Percentiles rank a stretch among this genome's conserved stretches.
Conservation (phyloP, 805 yeast species). For the Priceomyces melissophilus region DNA sequence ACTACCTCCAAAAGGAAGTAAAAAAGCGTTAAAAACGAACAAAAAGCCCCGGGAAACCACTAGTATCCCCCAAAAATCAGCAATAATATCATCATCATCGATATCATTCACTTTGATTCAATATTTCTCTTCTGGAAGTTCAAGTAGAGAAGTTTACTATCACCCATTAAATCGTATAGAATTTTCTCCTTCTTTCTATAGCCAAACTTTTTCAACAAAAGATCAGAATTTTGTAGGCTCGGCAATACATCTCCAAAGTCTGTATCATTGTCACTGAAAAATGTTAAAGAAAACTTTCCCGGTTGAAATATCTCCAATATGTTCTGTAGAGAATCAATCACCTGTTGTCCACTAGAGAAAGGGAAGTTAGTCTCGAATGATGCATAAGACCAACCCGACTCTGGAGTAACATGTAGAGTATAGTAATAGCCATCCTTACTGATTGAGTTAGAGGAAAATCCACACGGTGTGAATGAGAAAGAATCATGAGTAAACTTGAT, state of each 20-base stretch:
- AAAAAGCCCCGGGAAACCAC: background rate
- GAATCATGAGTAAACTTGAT: constrained; percentile 67
- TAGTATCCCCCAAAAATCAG: constrained; percentile 20
- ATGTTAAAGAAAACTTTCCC: constrained; percentile 59
- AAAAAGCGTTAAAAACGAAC: background rate
- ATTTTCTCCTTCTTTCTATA: constrained; percentile 66
- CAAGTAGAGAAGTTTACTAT: constrained; percentile 68
- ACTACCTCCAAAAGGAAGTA: background rate
- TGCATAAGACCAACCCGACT: constrained; percentile 91
- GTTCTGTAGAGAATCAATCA: constrained; percentile 53
- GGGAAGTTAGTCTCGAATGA: constrained; percentile 89
- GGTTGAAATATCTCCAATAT: constrained; percentile 72
- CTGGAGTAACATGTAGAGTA: constrained; percentile 94
- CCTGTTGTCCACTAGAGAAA: constrained; percentile 39
- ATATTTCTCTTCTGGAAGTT: constrained; percentile 46
- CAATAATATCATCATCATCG: background rate
- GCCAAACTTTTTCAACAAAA: constrained; percentile 30
- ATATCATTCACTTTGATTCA: background rate
- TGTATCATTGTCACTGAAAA: constrained; percentile 28
- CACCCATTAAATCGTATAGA: constrained; percentile 65
- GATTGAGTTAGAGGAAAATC: constrained; percentile 86
- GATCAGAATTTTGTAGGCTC: constrained; percentile 16
- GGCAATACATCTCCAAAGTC: constrained; percentile 9
- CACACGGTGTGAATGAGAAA: constrained; percentile 91
- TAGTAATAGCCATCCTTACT: constrained; percentile 54